phyloP scores from a whole-genome alignment of 768 basidiomycete genomes.

The Serendipita vermifera region DNA sequence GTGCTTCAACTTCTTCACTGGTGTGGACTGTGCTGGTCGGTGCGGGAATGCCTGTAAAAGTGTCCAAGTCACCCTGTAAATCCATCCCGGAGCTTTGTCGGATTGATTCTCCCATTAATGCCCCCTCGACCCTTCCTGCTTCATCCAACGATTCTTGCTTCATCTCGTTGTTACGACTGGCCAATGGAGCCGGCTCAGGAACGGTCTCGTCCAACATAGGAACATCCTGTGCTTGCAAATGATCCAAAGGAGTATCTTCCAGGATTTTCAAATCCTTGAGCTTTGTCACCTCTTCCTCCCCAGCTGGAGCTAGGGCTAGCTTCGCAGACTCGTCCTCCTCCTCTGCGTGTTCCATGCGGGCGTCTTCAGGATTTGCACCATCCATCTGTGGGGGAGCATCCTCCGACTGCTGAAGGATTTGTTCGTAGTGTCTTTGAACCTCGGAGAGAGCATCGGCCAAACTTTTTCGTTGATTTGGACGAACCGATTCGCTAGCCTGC shows the following conservation, averaged over 20 bases:
- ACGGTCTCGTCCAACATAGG: no score
- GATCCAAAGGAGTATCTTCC: constrained; percentile 30
- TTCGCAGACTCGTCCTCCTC: constrained; percentile 57
- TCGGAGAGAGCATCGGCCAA: constrained; percentile 76
- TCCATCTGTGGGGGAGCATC: constrained; percentile 14
- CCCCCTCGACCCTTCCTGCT: no score
- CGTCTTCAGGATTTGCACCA: constrained; percentile 1
- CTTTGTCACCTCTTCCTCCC: constrained; percentile 69
- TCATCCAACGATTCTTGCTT: no score
- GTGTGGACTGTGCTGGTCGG: no score
- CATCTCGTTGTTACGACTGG: no score
- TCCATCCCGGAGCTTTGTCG: no score
- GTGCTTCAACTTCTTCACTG: constrained; percentile 31
- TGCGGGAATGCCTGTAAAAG: no score
- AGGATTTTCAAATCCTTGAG: constrained; percentile 67
- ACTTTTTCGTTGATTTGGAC: constrained; percentile 59
- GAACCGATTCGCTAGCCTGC: constrained; percentile 21
- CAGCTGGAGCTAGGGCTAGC: constrained; percentile 83
- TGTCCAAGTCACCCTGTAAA: no score
- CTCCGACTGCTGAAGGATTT: constrained; percentile 46
- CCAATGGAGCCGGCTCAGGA: no score
- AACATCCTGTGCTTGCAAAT: constrained; percentile 10
- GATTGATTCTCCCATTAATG: no score
- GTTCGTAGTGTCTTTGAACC: constrained; percentile 69
- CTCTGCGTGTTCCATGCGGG: constrained; percentile 18